Evolutionary conservation across 768 basidiomycete species (phyloP).

Genomic region (Xanthoconium stramineum): DNA sequence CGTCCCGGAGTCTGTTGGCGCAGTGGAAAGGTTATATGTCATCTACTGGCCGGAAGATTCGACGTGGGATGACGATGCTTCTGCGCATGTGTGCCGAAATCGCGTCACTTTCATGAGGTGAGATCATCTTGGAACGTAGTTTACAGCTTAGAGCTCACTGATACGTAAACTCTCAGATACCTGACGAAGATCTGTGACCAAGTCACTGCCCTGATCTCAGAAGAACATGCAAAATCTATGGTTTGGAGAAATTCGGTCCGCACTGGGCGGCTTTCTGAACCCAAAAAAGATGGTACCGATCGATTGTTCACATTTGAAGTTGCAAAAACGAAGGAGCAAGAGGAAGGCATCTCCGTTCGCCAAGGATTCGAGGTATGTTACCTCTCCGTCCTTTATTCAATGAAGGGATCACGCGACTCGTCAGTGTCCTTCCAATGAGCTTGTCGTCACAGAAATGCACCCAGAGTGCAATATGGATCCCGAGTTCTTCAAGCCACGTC

Average conservation of each 20-base stretch:
- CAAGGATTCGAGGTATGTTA: conserved; percentile 44
- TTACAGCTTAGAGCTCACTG: neutral
- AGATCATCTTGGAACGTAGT: neutral
- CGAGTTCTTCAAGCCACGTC: conserved; percentile 25
- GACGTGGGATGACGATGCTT: conserved; percentile 54
- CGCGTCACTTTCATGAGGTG: conserved; percentile 62
- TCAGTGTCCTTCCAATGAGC: conserved; percentile 21
- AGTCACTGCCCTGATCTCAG: conserved; percentile 45
- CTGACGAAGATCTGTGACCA: conserved; percentile 60
- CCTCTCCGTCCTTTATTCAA: neutral
- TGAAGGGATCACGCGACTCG: neutral
- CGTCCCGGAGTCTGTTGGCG: conserved; percentile 1
- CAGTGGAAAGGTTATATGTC: conserved; percentile 36
- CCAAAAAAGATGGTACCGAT: conserved; percentile 41
- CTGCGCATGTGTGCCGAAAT: conserved; percentile 47
- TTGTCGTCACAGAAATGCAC: conserved; percentile 14
- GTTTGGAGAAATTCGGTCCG: conserved; percentile 39
- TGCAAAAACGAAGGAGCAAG: conserved; percentile 53
- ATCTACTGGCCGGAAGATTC: conserved; percentile 62
- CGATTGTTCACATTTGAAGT: conserved; percentile 57
- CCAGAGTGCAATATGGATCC: conserved; percentile 22
- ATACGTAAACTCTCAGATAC: conserved; percentile 37
- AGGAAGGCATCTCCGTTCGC: conserved; percentile 44
- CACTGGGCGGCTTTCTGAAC: conserved; percentile 22
- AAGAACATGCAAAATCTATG: conserved; percentile 42